Evolutionary conservation across 192 early-diverging fungal species (phyloP), one percentile per base, ranked within the genome.

Genomic region (Backusella liffmaniae): DNA sequence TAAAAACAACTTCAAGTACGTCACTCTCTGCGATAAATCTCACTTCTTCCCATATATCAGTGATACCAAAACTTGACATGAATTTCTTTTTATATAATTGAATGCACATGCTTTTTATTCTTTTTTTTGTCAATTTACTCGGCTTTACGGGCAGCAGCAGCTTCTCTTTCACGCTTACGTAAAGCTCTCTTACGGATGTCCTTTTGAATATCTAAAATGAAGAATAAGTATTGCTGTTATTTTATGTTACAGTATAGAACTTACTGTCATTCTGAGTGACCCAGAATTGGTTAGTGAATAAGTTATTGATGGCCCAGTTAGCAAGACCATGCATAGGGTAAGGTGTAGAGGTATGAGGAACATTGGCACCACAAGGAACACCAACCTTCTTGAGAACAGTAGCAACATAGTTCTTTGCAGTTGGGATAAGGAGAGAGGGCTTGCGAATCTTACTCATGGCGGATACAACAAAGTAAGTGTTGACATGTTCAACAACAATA

Each of bases 391-490:
- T 72, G 41, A 99, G 82, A 69, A 93, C 94, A 15, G 80, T 72
- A 26, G 83, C 76, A 49, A 97, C 96, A 84, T 95, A 99, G 23
- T 87, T 85, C 73, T 90, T 90, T 29, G 96, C 88, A 74, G 90
- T 82, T 8, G 97, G 97, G 34, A 96, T 91, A 53, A 94, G 69
- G 67, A 90, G 89, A n/a, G 82, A 88, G n/a, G 96, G 85, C 73
- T 86, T 88, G 56, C 94, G 83, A 68, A 98, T 96, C 87, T 98
- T 98, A 73, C 91, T 92, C 98, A 99, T 98, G 66, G 90, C 88
- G 12, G 98, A 94, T 67, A 92, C 90, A 77, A 99, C 96, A 92
- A 98, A 99, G 85, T 94, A 98, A 29, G 96, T 96, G 80, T 96
- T 97, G 76, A 98, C 76, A 84, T 96, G 91, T 87, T 99, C 91